Evolutionary conservation across 192 early-diverging fungal species (phyloP).

Genomic region (Chytriomyces hyalinus): DNA sequence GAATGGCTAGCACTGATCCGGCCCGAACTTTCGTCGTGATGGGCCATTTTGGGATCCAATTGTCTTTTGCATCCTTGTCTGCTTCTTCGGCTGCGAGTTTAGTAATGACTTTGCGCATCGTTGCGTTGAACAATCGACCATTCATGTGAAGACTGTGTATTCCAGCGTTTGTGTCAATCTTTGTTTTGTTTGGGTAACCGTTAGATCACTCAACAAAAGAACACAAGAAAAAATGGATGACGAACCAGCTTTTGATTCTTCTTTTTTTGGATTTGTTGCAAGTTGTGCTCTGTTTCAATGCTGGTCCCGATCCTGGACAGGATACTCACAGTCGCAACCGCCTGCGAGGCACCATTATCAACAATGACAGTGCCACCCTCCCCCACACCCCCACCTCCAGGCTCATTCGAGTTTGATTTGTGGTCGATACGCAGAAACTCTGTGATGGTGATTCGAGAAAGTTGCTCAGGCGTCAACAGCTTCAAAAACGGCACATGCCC

Average conservation of each 20-base stretch:
- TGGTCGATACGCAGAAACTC: constrained; percentile 70
- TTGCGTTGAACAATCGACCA: constrained; percentile 82
- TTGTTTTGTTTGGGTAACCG: neutral
- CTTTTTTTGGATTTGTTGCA: constrained; percentile 71
- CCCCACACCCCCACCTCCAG: constrained; percentile 43
- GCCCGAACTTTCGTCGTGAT: constrained; percentile 56
- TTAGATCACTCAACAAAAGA: neutral
- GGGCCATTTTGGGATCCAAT: constrained; percentile 77
- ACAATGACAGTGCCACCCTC: constrained; percentile 30
- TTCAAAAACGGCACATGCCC: constrained; percentile 68
- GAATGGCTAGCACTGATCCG: constrained; percentile 59
- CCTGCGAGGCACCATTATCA: constrained; percentile 48
- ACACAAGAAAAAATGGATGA: constrained; percentile 25
- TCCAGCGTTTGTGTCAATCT: constrained; percentile 36
- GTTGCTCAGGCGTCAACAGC: constrained; percentile 70
- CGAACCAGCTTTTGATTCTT: constrained; percentile 64
- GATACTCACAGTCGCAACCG: constrained; percentile 48
- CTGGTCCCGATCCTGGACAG: constrained; percentile 69
- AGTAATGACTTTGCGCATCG: constrained; percentile 71
- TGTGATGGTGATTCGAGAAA: constrained; percentile 83
- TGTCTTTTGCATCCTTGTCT: constrained; percentile 36
- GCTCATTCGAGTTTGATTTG: neutral
- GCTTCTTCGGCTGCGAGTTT: constrained; percentile 60
- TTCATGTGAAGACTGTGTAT: constrained; percentile 75
- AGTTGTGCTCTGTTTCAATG: constrained; percentile 83